phyloP scores from a whole-genome alignment of 1,284 basidiomycete genomes.

The Fomitiporia mediterranea region DNA sequence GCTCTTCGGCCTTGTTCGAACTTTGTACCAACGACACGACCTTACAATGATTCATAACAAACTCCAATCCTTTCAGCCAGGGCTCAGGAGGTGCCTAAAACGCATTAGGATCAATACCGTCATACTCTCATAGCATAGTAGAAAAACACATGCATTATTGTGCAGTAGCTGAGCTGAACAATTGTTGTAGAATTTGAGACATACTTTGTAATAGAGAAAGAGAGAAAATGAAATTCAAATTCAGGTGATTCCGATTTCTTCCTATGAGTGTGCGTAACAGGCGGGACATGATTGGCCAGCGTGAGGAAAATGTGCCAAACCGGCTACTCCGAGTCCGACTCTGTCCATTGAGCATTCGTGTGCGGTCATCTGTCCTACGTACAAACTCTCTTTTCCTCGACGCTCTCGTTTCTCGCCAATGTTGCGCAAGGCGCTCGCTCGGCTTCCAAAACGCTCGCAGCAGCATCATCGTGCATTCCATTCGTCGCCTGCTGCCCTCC shows the following conservation, averaged over 20 bases:
- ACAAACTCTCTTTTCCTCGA: slow-evolving; percentile 1
- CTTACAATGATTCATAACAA: too few relatives aligned
- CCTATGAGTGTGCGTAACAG: background rate
- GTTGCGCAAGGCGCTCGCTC: slow-evolving; percentile 32
- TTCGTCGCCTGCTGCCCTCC: slow-evolving; percentile 50
- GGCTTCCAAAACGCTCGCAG: slow-evolving; percentile 42
- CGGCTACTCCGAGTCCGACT: background rate
- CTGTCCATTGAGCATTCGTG: background rate
- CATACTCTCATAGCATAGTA: too few relatives aligned
- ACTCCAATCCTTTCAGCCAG: too few relatives aligned
- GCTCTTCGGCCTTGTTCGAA: too few relatives aligned
- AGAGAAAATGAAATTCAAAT: too few relatives aligned
- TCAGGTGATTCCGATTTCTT: slow-evolving; percentile 5
- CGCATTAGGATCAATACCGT: too few relatives aligned
- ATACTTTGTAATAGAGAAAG: too few relatives aligned
- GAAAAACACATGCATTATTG: too few relatives aligned
- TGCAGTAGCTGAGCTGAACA: too few relatives aligned
- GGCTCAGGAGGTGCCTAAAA: too few relatives aligned
- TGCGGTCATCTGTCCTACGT: background rate
- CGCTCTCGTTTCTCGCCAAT: slow-evolving; percentile 26
- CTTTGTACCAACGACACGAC: too few relatives aligned
- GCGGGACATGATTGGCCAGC: background rate
- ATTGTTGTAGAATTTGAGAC: too few relatives aligned
- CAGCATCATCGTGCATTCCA: slow-evolving; percentile 62
- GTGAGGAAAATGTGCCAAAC: background rate